Evolutionary conservation across 2,329 filamentous ascomycete species (phyloP).

Genomic region (Colletotrichum tofieldiae): DNA sequence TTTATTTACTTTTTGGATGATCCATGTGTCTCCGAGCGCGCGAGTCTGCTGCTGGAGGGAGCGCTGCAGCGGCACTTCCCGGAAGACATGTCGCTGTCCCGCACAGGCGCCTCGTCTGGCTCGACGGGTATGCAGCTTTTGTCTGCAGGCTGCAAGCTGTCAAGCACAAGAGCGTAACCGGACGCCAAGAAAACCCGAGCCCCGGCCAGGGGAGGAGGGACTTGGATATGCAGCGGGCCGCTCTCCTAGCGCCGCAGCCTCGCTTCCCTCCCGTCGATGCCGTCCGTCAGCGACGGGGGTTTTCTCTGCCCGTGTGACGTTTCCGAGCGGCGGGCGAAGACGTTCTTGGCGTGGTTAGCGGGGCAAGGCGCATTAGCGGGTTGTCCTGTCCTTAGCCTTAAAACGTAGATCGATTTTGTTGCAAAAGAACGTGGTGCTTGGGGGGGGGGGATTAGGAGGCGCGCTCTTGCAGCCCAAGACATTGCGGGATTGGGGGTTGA

Average conservation of each 20-base stretch:
- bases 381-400: neutral
- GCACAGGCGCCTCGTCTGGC: neutral
- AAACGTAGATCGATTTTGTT: neutral
- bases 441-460: neutral
- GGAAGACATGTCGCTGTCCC: neutral
- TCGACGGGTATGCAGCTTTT: neutral
- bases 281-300: neutral
- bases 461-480: neutral
- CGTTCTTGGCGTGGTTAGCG: neutral
- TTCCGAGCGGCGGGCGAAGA: neutral
- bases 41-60: neutral
- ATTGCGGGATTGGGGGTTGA: neutral
- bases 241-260: neutral
- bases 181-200: slow-evolving; percentile 10
- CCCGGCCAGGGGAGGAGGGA: neutral
- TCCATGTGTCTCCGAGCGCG: neutral
- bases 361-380: neutral
- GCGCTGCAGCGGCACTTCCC: neutral
- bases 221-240: neutral
- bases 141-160: neutral
- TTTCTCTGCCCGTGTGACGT: neutral
- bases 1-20: neutral
- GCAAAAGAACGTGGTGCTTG: neutral
- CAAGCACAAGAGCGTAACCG: neutral
- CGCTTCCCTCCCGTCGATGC: neutral